phyloP scores from a whole-genome alignment of 2,329 filamentous ascomycete genomes.

The Grosmannia huntii region DNA sequence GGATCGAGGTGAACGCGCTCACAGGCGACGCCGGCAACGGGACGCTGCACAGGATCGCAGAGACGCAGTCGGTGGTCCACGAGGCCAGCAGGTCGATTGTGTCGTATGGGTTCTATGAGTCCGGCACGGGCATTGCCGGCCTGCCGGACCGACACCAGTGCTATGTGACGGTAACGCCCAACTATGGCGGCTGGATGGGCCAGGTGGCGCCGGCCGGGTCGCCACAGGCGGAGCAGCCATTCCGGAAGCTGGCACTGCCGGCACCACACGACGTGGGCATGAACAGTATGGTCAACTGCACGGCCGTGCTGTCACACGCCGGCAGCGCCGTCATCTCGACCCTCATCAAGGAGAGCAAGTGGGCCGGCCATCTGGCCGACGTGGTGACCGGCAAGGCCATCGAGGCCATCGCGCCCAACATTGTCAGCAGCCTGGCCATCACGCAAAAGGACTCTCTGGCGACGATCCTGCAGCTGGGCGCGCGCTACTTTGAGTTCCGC shows the following conservation, averaged over 20 bases:
- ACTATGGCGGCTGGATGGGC: conserved; percentile 30
- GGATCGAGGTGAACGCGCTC: conserved; percentile 31
- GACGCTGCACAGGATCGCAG: conserved; percentile 22
- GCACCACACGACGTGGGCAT: conserved; percentile 36
- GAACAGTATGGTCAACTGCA: conserved; percentile 33
- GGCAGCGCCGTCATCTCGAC: conserved; percentile 18
- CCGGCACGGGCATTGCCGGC: conserved; percentile 28
- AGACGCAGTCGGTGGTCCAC: conserved; percentile 19
- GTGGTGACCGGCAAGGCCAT: conserved; percentile 16
- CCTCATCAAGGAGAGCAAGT: conserved; percentile 15
- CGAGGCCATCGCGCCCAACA: conserved; percentile 22
- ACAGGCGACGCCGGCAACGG: conserved; percentile 29
- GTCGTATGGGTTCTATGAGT: conserved; percentile 35
- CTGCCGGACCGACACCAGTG: conserved; percentile 30
- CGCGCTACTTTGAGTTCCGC: conserved; percentile 39
- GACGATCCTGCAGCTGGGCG: conserved; percentile 31
- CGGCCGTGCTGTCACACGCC: conserved; percentile 25
- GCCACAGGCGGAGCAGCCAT: conserved; percentile 24
- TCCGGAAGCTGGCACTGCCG: conserved; percentile 30
- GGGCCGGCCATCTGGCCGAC: conserved; percentile 16
- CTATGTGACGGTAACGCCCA: conserved; percentile 30
- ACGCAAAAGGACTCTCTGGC: conserved; percentile 35
- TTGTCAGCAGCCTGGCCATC: conserved; percentile 34
- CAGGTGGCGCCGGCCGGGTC: conserved; percentile 26
- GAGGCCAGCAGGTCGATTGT: conserved; percentile 25